Conservation (phyloP, 2,329 filamentous ascomycete species). For the Zarea fungicola region DNA sequence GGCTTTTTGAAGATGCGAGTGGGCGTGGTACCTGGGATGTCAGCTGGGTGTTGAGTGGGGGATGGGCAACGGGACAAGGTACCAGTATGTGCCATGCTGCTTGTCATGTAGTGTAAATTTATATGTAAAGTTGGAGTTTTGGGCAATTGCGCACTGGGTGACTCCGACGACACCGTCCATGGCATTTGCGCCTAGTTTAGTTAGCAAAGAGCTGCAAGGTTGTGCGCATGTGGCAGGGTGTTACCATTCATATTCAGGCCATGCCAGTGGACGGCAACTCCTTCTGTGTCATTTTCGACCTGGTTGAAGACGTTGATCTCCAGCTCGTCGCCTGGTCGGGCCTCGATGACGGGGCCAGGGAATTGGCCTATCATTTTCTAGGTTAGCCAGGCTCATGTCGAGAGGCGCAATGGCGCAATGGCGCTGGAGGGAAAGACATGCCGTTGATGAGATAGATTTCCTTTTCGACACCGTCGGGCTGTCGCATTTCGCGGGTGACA, state of each 20-base stretch:
- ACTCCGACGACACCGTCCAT: constrained; percentile 57
- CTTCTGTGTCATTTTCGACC: constrained; percentile 25
- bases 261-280: constrained; percentile 62
- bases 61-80: background rate
- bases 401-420: too few relatives aligned
- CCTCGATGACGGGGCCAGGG: constrained; percentile 40
- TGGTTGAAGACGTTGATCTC: constrained; percentile 35
- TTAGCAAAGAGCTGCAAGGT: background rate
- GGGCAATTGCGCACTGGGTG: constrained; percentile 46
- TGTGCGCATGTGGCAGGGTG: background rate
- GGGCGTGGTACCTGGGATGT: constrained; percentile 39
- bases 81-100: constrained; percentile 14
- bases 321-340: constrained; percentile 38
- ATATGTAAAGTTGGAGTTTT: constrained; percentile 50
- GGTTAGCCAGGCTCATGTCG: background rate
- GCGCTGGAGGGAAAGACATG: constrained; percentile 17
- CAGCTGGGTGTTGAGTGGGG: background rate
- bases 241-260: constrained; percentile 57
- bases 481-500: constrained; percentile 31
- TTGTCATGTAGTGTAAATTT: constrained; percentile 8
- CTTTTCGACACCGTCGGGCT: constrained; percentile 47
- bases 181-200: constrained; percentile 35
- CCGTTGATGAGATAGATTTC: constrained; percentile 45
- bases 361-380: constrained; percentile 33
- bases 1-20: constrained; percentile 14